Conservation (phyloP, 2,329 filamentous ascomycete genomes). For the Hypoxylon sp. region DNA sequence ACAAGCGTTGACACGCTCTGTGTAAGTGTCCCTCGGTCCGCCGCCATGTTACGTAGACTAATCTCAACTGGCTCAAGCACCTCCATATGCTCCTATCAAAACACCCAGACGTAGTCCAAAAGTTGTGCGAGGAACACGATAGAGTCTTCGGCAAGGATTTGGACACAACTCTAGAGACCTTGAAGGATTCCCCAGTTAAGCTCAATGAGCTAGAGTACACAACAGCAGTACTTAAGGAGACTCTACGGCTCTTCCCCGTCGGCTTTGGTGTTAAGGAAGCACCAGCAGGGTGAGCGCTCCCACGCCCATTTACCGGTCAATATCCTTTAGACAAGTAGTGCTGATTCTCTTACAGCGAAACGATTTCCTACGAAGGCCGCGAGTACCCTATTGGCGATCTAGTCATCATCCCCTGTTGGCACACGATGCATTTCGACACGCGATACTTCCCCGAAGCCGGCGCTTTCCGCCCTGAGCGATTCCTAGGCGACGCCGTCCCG, state of each 20-base stretch:
- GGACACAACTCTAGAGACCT: conserved; percentile 52
- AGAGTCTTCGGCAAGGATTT: conserved; percentile 50
- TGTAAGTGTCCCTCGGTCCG: conserved; percentile 14
- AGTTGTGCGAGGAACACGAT: conserved; percentile 52
- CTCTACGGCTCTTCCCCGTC: conserved; percentile 54
- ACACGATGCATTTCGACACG: conserved; percentile 17
- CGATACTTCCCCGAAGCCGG: conserved; percentile 15
- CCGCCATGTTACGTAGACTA: background rate
- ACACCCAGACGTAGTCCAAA: conserved; percentile 45
- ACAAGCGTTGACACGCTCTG: conserved; percentile 47
- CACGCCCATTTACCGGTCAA: background rate
- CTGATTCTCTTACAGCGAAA: conserved; percentile 3
- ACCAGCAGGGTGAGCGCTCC: conserved; percentile 16
- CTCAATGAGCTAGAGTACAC: conserved; percentile 67
- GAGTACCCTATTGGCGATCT: conserved; percentile 11
- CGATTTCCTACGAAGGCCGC: conserved; percentile 12
- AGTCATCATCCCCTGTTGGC: conserved; percentile 10
- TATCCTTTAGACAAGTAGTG: background rate
- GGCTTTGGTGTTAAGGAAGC: conserved; percentile 29
- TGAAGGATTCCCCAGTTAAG: conserved; percentile 60
- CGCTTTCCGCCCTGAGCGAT: conserved; percentile 32
- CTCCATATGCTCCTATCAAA: conserved; percentile 39
- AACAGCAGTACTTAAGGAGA: conserved; percentile 68
- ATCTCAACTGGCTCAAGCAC: conserved; percentile 15
- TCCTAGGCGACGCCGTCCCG: conserved; percentile 25